phyloP scores from a whole-genome alignment of 352 stramenopile genomes.

The Pythium utonaiense region DNA sequence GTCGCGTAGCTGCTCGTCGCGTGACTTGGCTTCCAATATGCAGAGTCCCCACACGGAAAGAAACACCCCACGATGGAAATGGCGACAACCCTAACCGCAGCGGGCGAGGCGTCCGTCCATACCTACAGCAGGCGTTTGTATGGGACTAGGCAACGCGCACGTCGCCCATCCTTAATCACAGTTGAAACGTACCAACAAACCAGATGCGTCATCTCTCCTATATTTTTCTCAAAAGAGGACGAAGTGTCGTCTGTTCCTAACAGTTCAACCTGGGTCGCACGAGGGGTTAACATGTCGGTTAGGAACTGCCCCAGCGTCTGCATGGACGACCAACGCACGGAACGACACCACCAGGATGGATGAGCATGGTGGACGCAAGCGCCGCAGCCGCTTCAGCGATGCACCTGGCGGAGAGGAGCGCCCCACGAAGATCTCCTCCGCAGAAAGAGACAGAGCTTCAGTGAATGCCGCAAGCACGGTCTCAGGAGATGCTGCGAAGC shows the following conservation, averaged over 20 bases:
- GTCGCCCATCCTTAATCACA: background rate
- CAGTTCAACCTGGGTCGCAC: too few relatives aligned
- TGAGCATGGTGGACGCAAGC: conserved; percentile 45
- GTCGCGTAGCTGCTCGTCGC: background rate
- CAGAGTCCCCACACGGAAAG: background rate
- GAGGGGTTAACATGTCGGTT: background rate
- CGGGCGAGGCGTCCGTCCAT: background rate
- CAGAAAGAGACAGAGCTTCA: background rate
- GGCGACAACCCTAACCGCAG: background rate
- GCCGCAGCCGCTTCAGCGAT: conserved; percentile 85
- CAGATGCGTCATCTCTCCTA: background rate
- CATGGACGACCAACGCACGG: conserved; percentile 25
- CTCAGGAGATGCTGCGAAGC: conserved; percentile 8
- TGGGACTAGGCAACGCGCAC: background rate
- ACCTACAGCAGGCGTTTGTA: background rate
- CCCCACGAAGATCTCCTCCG: conserved; percentile 18
- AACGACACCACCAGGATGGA: conserved; percentile 18
- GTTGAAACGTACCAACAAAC: too few relatives aligned
- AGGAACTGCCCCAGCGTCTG: background rate
- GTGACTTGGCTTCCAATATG: conserved; percentile 1
- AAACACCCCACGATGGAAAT: conserved; percentile 3
- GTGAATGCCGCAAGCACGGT: conserved; percentile 11
- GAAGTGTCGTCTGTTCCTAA: too few relatives aligned
- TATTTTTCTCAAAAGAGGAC: too few relatives aligned
- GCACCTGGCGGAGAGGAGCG: conserved; percentile 23